These are phyloP conservation scores for Lyophyllum semitale DNA, from an alignment of 768 basidiomycete genomes.

Conservation along the genomic window DNA sequence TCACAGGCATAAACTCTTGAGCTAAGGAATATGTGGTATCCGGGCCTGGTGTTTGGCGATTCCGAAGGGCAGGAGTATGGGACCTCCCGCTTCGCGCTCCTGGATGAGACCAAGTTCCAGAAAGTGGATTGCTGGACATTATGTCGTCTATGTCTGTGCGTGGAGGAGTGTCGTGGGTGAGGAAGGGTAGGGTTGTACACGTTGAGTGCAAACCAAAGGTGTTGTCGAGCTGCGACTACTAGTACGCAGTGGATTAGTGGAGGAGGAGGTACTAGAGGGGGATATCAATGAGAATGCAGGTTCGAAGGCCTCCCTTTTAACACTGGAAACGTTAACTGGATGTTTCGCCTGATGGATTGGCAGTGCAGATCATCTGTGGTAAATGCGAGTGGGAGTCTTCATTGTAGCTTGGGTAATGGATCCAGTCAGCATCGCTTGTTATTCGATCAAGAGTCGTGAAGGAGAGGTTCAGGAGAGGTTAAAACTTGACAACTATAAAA, in stretches of 20 bases:
- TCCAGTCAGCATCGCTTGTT: conserved; percentile 21
- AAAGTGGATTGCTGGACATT: conserved; percentile 38
- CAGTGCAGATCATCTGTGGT: conserved; percentile 40
- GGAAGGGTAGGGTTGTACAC: conserved; percentile 39
- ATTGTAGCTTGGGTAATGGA: conserved; percentile 23
- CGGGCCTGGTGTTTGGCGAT: conserved; percentile 41
- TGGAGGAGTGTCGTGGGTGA: conserved; percentile 27
- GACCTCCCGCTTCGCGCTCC: conserved; percentile 30
- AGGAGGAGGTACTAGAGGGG: conserved; percentile 30
- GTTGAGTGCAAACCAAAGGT: conserved; percentile 33
- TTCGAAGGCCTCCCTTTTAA: conserved; percentile 50
- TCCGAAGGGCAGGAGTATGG: conserved; percentile 29
- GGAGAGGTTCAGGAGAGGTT: conserved; percentile 16
- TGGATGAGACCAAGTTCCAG: conserved; percentile 32
- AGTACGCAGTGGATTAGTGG: conserved; percentile 10
- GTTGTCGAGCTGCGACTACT: conserved; percentile 33
- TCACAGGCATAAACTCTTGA: conserved; percentile 36
- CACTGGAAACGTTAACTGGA: conserved; percentile 29
- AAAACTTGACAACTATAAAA: conserved; percentile 21
- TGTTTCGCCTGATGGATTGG: conserved; percentile 38
- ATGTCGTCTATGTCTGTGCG: conserved; percentile 31
- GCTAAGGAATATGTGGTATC: conserved; percentile 35
- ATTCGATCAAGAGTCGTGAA: conserved; percentile 25
- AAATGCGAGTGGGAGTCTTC: conserved; percentile 2
- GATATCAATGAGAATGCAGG: conserved; percentile 37